Evolutionary conservation across 2,329 filamentous ascomycete species (phyloP), one percentile per base, ranked within the genome.

Genomic region (Penicillium corylophilum): DNA sequence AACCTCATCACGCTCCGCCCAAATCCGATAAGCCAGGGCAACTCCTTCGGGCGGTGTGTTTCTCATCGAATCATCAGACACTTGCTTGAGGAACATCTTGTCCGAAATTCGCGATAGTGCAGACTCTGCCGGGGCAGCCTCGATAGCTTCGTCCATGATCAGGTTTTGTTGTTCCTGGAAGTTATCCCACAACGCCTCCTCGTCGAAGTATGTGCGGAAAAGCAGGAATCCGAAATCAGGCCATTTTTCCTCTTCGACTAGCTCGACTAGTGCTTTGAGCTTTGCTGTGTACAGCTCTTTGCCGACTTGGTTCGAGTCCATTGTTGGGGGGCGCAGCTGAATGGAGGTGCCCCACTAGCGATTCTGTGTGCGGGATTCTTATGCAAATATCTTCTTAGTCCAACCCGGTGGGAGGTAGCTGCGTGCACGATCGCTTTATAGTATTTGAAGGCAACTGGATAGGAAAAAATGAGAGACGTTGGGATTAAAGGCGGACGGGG

Each of bases 201-300:
- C 36, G 18, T 23, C 7, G 26, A 40, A 47, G 15, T 40, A 8
- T 5, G 35, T 47, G 35, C 45, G 45, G 45, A 47, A 47, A 16
- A 47, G 24, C n/a, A 40, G n/a, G 13, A 47, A 47, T 13, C 35
- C 45, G 16, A 40, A 40, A 22, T 23, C 35, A 8, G 24, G 7
- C 45, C 45, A 31, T 16, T 16, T 28, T 31, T 40, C 45, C 23
- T 47, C 45, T 41, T 47, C 45, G n/a, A 47, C 35, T 10, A 40
- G 45, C 13, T 15, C 12, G n/a, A 40, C 35, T 23, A 47, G 16
- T 40, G 13, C 29, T 33, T 33, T 33, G 29, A 33, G 29, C 7
- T n/a, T 33, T 33, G 29, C 13, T n/a, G 15, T 28, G 13, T 33
- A n/a, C 5, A 6, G 15, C 13, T 33, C 15, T 33, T 33, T 6